Evolutionary conservation across 306 rosid genomes (phyloP), one percentile per base, ranked within the genome.

Genomic region (Arachis stenosperma): DNA sequence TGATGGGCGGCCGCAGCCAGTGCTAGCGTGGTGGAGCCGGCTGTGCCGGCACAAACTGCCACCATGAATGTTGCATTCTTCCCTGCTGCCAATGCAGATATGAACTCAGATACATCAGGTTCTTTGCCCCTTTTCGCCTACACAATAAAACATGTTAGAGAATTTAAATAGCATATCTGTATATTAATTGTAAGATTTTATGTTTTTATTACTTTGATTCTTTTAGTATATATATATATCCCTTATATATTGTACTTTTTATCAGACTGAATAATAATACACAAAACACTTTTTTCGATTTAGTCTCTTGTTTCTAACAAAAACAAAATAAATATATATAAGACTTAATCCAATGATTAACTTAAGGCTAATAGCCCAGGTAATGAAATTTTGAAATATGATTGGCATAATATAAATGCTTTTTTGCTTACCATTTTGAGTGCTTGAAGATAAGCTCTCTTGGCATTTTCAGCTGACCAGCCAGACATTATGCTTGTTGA

Each of bases 401-500:
- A 22, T 22, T 22, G 1, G 27, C 1, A 1, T 22, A 22, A 22
- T 22, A 22, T 22, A 22, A 22, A 22, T 22, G 27, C 1, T 22
- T 0, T 22, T 22, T 22, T 52, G 72, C 78, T 72, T 76, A 86
- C 88, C 84, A 81, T 82, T 74, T 74, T 84, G 44, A 86, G 73
- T 7, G 90, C 56, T 29, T 67, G 64, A 13, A 86, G 83, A 76
- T 84, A 86, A 47, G 90, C 90, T 74, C 57, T 81, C 50, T 81
- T 86, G 66, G 88, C 88, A 62, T 84, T 84, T 65, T 86, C 90
- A 74, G 81, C 58, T 6, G 88, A 86, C 90, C 90, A 86, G 9
- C 76, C 65, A 62, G 81, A 71, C 88, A 83, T 33, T 33, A 33
- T 22, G 37, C 37, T 8, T 69, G 46, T 67, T 62, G 70, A 65